Conservation (phyloP, 1,284 basidiomycete species). For the Omphalotus olearius region DNA sequence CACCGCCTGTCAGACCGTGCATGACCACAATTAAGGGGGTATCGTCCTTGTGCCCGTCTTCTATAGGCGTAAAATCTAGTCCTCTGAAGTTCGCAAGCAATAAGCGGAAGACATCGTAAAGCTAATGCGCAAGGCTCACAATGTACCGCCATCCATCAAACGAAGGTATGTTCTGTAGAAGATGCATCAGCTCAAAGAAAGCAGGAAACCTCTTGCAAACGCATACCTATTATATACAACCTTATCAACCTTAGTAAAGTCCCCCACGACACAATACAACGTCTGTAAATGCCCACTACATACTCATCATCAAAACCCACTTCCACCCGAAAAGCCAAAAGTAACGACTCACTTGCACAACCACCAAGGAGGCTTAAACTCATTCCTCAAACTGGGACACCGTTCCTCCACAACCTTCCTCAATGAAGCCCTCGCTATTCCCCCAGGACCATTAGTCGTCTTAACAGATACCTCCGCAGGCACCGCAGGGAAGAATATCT, state of each 20-base stretch:
- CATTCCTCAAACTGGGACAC: conserved; percentile 52
- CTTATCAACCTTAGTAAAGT: conserved; percentile 59
- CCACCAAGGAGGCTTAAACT: conserved; percentile 67
- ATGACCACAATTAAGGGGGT: conserved; percentile 81
- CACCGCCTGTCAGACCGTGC: conserved; percentile 87
- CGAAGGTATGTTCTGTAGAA: conserved; percentile 48
- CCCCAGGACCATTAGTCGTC: not conserved
- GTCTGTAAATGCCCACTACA: conserved; percentile 71
- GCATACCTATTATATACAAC: conserved; percentile 62
- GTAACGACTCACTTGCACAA: conserved; percentile 51
- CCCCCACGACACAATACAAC: conserved; percentile 45
- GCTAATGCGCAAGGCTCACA: conserved; percentile 32
- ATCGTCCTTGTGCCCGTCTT: conserved; percentile 51
- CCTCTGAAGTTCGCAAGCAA: conserved; percentile 40
- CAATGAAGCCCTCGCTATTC: conserved; percentile 1
- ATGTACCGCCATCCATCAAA: conserved; percentile 65
- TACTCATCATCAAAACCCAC: conserved; percentile 7
- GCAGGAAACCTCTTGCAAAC: not conserved
- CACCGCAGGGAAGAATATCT: not conserved
- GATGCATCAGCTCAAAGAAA: not conserved
- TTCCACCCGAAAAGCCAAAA: conserved; percentile 4
- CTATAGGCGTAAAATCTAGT: conserved; percentile 67
- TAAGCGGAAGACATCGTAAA: not conserved
- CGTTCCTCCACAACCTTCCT: conserved; percentile 44
- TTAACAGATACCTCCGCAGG: not conserved